Conservation (phyloP, 192 early-diverging fungal genomes). For the Dissophora globulifera region DNA sequence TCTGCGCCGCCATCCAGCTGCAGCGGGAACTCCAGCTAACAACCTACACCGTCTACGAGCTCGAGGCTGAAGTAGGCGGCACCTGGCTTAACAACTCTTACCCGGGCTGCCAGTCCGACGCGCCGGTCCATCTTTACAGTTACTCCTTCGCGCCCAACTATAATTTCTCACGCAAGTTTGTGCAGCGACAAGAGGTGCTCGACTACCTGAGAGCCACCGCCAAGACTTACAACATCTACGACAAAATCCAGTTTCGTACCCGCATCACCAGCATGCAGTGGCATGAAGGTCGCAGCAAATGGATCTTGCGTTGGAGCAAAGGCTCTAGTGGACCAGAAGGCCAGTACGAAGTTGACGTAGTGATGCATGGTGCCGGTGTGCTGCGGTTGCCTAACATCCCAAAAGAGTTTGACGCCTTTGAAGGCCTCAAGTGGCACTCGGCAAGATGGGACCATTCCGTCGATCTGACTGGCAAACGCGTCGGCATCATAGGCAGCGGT, state of each 20-base stretch:
- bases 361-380: constrained; percentile 52
- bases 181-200: constrained; percentile 22
- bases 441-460: constrained; percentile 57
- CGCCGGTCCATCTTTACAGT: constrained; percentile 53
- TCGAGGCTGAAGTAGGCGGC: constrained; percentile 50
- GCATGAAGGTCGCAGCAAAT: constrained; percentile 31
- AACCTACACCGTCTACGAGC: constrained; percentile 55
- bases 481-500: constrained; percentile 58
- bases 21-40: constrained; percentile 50
- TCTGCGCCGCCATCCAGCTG: constrained; percentile 59
- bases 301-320: constrained; percentile 37
- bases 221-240: constrained; percentile 43
- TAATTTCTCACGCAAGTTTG: constrained; percentile 53
- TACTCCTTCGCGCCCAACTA: constrained; percentile 59
- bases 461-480: constrained; percentile 54
- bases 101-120: constrained; percentile 58
- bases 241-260: constrained; percentile 51
- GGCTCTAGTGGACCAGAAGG: constrained; percentile 11
- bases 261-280: constrained; percentile 33
- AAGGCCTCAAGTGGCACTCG: constrained; percentile 54
- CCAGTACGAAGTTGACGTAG: constrained; percentile 31
- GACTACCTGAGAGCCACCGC: constrained; percentile 34
- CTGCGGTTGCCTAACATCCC: constrained; percentile 51
- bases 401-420: constrained; percentile 54
- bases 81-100: constrained; percentile 57